phyloP scores from a whole-genome alignment of 1,284 basidiomycete genomes.

The Ustilago sp. region DNA sequence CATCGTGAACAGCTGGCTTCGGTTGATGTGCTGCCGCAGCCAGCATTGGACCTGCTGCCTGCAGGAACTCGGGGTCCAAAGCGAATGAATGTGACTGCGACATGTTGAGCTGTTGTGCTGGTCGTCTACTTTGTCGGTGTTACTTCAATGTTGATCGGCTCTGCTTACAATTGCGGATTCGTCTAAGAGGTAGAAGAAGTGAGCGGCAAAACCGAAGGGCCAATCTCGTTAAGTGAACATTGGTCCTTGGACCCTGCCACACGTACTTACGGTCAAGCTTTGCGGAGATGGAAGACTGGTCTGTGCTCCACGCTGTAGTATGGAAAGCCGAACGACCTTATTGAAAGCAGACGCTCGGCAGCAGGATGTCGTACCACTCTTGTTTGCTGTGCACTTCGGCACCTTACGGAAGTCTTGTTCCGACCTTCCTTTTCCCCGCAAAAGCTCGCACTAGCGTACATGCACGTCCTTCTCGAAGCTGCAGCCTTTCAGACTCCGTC shows the following conservation, averaged over 20 bases:
- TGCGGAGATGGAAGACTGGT: not conserved
- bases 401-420: not conserved
- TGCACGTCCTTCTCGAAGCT: not conserved
- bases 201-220: too few relatives aligned
- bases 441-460: not conserved
- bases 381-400: too few relatives aligned
- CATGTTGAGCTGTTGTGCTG: not conserved
- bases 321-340: not conserved
- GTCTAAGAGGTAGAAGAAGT: too few relatives aligned
- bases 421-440: not conserved
- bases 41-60: conserved; percentile 19
- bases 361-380: not conserved
- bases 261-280: not conserved
- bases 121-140: not conserved
- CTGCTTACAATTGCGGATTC: too few relatives aligned
- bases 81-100: conserved; percentile 21
- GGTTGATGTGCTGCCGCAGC: conserved; percentile 15
- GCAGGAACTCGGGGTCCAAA: conserved; percentile 24
- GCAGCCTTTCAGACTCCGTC: not conserved
- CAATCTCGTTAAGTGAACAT: not conserved
- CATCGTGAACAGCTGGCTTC: conserved; percentile 10
- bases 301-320: not conserved
- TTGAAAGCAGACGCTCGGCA: not conserved
- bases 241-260: not conserved
- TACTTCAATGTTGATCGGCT: not conserved